Conservation (phyloP, 202 grass and related monocot genomes). For the Zoysia matrella region DNA sequence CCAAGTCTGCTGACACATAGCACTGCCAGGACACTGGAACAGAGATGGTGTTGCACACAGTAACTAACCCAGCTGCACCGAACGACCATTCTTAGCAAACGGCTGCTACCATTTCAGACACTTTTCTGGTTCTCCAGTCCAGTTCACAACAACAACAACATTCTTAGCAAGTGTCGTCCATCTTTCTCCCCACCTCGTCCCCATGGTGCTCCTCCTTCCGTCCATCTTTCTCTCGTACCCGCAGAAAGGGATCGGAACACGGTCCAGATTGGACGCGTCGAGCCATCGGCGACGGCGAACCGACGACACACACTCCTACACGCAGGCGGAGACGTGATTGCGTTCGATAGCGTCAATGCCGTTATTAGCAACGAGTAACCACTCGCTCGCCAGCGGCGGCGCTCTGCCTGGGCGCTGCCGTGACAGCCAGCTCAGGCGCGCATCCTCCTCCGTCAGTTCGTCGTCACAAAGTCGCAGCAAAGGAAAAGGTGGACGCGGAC, state of each 20-base stretch:
- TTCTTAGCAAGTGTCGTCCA: too few species aligned
- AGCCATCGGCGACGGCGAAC: neutral
- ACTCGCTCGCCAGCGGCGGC: neutral
- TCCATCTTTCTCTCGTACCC: neutral
- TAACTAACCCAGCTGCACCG: neutral
- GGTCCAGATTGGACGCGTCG: neutral
- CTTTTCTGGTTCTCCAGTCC: too few species aligned
- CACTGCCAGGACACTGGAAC: neutral
- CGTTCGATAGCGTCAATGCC: neutral
- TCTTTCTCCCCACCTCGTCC: too few species aligned
- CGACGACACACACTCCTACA: neutral
- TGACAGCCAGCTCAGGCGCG: slow-evolving; percentile 1
- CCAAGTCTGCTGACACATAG: neutral
- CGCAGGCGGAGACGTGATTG: neutral
- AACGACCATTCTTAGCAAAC: too few species aligned
- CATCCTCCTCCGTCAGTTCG: neutral
- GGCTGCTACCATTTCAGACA: too few species aligned
- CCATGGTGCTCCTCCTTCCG: too few species aligned
- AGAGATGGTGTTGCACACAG: neutral
- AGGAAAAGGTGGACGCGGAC: neutral
- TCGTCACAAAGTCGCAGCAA: neutral
- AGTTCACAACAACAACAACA: too few species aligned
- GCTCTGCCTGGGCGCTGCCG: neutral
- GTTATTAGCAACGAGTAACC: neutral
- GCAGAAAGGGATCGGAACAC: neutral